Evolutionary conservation across 371 early-diverging fungal genomes (phyloP).

Genomic region (Rhizopus stolonifer): DNA sequence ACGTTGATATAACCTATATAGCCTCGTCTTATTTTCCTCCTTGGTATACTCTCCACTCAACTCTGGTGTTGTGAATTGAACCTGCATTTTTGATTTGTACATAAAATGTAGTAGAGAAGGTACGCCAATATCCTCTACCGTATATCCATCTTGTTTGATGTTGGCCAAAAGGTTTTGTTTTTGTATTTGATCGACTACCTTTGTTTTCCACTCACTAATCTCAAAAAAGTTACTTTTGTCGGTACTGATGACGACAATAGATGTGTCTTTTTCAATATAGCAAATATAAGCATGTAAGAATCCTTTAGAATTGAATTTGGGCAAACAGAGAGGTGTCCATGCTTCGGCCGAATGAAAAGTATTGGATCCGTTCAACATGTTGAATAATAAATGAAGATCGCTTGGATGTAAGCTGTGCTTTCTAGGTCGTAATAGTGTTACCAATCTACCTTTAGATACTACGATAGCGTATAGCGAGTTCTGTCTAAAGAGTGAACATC

Average conservation of each 20-base stretch:
- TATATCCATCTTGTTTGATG: constrained; percentile 38
- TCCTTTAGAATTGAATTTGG: constrained; percentile 84
- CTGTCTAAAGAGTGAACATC: constrained; percentile 22
- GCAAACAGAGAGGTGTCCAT: constrained; percentile 96
- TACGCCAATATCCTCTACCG: constrained; percentile 61
- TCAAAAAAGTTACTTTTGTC: constrained; percentile 85
- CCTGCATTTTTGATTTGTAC: constrained; percentile 66
- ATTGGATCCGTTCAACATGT: constrained; percentile 76
- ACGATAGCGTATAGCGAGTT: constrained; percentile 77
- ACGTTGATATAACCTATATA: constrained; percentile 66
- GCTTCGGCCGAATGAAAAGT: constrained; percentile 77
- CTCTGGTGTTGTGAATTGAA: constrained; percentile 73
- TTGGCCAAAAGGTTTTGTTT: constrained; percentile 25
- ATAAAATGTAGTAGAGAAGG: constrained; percentile 75
- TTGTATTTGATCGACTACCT: constrained; percentile 53
- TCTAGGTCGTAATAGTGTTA: constrained; percentile 76
- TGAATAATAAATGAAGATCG: constrained; percentile 84
- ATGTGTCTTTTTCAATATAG: constrained; percentile 70
- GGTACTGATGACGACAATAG: constrained; percentile 75
- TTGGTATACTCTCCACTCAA: constrained; percentile 51
- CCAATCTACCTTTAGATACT: constrained; percentile 71
- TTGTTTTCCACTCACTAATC: constrained; percentile 68
- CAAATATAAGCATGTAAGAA: constrained; percentile 89
- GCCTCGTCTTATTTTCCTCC: constrained; percentile 39
- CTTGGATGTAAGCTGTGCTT: constrained; percentile 80